Base-by-base conservation (phyloP, 2,329 filamentous ascomycete species). In the Teratosphaeria pseudoeucalypti region DNA sequence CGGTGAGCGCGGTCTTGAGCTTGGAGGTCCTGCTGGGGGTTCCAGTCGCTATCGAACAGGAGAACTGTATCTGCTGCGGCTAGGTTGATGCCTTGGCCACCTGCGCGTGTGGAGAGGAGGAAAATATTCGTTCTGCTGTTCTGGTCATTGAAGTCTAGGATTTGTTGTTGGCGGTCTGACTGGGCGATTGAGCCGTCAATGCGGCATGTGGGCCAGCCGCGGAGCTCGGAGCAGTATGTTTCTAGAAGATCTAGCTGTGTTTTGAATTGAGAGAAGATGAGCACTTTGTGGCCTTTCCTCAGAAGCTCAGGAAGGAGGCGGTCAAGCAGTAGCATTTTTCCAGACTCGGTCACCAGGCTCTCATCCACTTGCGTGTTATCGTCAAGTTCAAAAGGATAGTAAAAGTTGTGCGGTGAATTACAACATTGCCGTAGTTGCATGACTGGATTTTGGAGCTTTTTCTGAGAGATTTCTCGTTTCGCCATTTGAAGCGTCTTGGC, bases 221-320 rank as follows among this genome's bases (percentile, higher is more conserved):
- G 86, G 1, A 97, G 81, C n/a, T 85, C 82, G 3, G 76, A 78
- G 54, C 90, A 90, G 76, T 96, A 99, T 58, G 92, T 88, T 63
- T 95, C 85, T 0, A 99, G 79, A 2, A 99, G 88, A 68, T 97
- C 91, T 0, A 99, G 83, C 64, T 96, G 92, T 0, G 88, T 95
- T 60, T 92, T 95, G 77, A 99, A 99, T 70, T 99, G 94, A 0
- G 90, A 95, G 74, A 99, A 99, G 57, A 99, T 90, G 54, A 99
- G 82, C 32, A 97, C 47, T 70, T 97, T 97, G 76, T 96, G 92
- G 3, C 83, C 87, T 0, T 83, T 81, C 0, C 77, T 65, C 60
- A 99, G 87, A 0, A 99, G 80, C 1, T 81, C 80, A 0, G 89
- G 88, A 0, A 99, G 81, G 0, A 99, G 81, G 0, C 90, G 85